Base-by-base conservation (phyloP, 805 yeast species). In the Komagataella mondaviorum region DNA sequence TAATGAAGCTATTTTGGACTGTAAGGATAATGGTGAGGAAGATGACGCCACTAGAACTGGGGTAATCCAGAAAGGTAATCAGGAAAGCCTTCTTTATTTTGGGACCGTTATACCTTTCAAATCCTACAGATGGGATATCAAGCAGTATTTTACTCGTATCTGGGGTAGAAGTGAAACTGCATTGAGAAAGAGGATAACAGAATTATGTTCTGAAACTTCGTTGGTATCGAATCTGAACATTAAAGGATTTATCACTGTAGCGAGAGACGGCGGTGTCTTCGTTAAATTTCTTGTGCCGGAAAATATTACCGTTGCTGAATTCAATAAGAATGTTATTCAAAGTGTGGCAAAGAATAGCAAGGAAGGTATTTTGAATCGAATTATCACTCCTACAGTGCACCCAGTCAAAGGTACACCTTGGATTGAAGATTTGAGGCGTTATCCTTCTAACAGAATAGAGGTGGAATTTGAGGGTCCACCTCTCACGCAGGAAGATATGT, bases 201-300 rank as follows among this genome's bases (percentile, higher is more conserved):
- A 59, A 1, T 60, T 74, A 48, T 23, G 54, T 54, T 4, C 50
- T 17, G 14, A 36, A 4, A 12, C 5, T 12, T 22, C n/a, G 10
- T 43, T 17, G 12, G 46, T 55, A 5, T 23, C 55, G 14, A 53
- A 54, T 3, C 58, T 81, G 22, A 66, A 72, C 24, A 69, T 88
- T 49, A 71, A 76, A 6, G 80, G 81, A 1, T 73, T 88, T 30
- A 77, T 83, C 36, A 85, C 93, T 0, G 76, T 90, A 51, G 72
- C 71, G 52, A 72, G 95, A 54, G 99, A 93, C 61, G 96, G 97
- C 50, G 98, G 98, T 47, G 96, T 88, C 1, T 90, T 91, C 72
- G 93, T 88, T 44, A 84, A 83, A 56, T 84, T 84, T 58, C 65
- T 70, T 30, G 77, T 86, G 24, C 87, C 90, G 0, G 72, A 70